Percentiles rank a stretch among this genome's conserved stretches.
phyloP scores from a whole-genome alignment of 306 rosid genomes.

The Carpinus fangiana region DNA sequence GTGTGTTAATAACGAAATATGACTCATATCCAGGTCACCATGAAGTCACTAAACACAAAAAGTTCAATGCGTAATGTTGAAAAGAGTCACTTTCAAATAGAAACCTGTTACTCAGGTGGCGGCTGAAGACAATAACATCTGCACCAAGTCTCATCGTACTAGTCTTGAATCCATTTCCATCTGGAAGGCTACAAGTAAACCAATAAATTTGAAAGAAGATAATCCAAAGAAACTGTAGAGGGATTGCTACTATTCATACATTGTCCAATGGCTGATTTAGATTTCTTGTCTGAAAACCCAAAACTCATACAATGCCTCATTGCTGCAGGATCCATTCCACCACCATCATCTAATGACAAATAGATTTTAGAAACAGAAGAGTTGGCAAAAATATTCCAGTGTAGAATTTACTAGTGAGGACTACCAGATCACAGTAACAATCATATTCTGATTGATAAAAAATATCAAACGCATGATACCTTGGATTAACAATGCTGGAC shows the following conservation, averaged over 20 bases:
- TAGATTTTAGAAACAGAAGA: slow-evolving; percentile 22
- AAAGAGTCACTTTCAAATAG: slow-evolving; percentile 23
- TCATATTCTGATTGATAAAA: slow-evolving; percentile 18
- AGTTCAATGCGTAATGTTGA: background rate
- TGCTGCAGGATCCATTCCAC: slow-evolving; percentile 86
- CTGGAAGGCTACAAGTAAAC: slow-evolving; percentile 54
- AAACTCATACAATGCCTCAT: slow-evolving; percentile 93
- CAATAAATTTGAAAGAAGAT: slow-evolving; percentile 31
- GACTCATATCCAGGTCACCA: background rate
- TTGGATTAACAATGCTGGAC: slow-evolving; percentile 81
- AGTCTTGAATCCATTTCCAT: slow-evolving; percentile 99
- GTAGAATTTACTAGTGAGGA: slow-evolving; percentile 10
- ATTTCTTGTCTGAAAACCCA: slow-evolving; percentile 85
- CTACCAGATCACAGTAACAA: slow-evolving; percentile 22
- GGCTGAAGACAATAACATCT: slow-evolving; percentile 84
- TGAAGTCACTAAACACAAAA: background rate
- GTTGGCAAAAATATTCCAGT: slow-evolving; percentile 12
- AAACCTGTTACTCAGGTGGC: slow-evolving; percentile 61
- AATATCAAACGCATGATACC: slow-evolving; percentile 46
- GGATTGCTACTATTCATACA: slow-evolving; percentile 57
- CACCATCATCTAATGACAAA: slow-evolving; percentile 72
- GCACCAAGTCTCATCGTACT: slow-evolving; percentile 98
- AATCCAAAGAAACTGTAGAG: slow-evolving; percentile 20
- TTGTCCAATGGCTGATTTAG: slow-evolving; percentile 73
- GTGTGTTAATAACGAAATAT: background rate